phyloP scores from a whole-genome alignment of 495 filamentous ascomycete species.

The Daldinia decipiens region DNA sequence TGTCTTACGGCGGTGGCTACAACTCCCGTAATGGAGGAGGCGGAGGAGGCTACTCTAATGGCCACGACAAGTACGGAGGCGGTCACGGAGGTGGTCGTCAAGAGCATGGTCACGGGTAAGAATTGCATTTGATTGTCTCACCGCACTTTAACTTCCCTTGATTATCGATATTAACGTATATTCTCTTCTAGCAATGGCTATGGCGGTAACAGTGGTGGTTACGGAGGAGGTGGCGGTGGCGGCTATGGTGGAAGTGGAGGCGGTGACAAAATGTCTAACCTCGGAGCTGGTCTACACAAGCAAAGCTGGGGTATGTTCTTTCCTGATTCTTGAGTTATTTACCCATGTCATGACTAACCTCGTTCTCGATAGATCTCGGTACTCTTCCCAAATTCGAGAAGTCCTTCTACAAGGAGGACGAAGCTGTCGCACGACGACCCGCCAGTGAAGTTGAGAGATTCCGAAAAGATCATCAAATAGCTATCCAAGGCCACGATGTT shows the following conservation, averaged over 20 bases:
- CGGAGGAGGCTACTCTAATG: slow-evolving; percentile 47
- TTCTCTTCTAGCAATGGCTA: slow-evolving; percentile 48
- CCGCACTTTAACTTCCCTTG: background rate
- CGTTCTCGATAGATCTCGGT: slow-evolving; percentile 68
- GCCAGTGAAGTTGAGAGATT: slow-evolving; percentile 85
- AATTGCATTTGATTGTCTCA: slow-evolving; percentile 6
- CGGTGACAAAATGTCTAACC: slow-evolving; percentile 90
- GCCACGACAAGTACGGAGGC: slow-evolving; percentile 56
- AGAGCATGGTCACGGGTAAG: slow-evolving; percentile 49
- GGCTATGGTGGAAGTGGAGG: slow-evolving; percentile 63
- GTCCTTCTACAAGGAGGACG: slow-evolving; percentile 97
- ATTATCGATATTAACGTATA: slow-evolving; percentile 28
- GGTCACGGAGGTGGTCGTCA: slow-evolving; percentile 50
- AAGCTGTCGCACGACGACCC: slow-evolving; percentile 77
- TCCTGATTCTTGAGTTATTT: background rate
- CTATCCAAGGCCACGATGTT: slow-evolving; percentile 78
- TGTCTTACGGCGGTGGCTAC: slow-evolving; percentile 80
- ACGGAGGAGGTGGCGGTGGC: slow-evolving; percentile 57
- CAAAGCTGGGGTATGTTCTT: slow-evolving; percentile 82
- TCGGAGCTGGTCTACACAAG: slow-evolving; percentile 84
- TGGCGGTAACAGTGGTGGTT: slow-evolving; percentile 57
- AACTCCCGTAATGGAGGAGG: slow-evolving; percentile 60
- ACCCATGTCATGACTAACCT: slow-evolving; percentile 21
- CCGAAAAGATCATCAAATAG: slow-evolving; percentile 81
- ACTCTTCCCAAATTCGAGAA: slow-evolving; percentile 97